A percentile compares a stretch with the other conserved stretches of the same genome.
These are phyloP conservation scores for Aureobasidium sp. DNA, from an alignment of 2,329 filamentous ascomycete genomes.

Conservation along the genomic window DNA sequence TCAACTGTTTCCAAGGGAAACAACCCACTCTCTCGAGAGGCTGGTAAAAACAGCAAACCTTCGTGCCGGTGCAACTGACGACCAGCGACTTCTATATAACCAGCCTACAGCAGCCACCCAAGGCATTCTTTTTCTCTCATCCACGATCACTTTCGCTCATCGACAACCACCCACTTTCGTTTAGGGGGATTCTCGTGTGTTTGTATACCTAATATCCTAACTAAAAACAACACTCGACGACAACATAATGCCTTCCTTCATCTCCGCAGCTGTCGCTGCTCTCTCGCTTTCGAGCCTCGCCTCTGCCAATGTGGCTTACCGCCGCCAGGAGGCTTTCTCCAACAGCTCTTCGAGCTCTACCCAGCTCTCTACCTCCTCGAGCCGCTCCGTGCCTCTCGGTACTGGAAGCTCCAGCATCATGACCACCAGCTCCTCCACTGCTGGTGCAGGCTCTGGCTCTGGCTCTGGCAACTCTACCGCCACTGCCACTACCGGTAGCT, in stretches of 20 bases:
- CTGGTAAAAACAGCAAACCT: neutral
- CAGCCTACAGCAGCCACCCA: constrained; percentile 2
- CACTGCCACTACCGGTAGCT: neutral
- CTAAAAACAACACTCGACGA: neutral
- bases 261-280: constrained; percentile 13
- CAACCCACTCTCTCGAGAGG: neutral
- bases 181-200: neutral
- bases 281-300: constrained; percentile 13
- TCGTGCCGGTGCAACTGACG: neutral
- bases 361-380: neutral
- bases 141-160: neutral
- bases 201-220: constrained; percentile 7
- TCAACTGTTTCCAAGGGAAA: constrained; percentile 11
- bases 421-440: neutral
- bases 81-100: constrained; percentile 5
- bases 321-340: neutral
- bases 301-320: constrained; percentile 3
- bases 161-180: constrained; percentile 3
- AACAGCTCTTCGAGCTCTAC: constrained; percentile 1
- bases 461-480: neutral
- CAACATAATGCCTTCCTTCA: constrained; percentile 7
- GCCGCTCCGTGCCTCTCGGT: neutral
- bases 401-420: constrained; percentile 5
- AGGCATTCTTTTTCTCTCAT: neutral
- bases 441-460: neutral